phyloP scores from a whole-genome alignment of 108 stramenopile genomes.

The Chaetoceros tenuissimus region DNA sequence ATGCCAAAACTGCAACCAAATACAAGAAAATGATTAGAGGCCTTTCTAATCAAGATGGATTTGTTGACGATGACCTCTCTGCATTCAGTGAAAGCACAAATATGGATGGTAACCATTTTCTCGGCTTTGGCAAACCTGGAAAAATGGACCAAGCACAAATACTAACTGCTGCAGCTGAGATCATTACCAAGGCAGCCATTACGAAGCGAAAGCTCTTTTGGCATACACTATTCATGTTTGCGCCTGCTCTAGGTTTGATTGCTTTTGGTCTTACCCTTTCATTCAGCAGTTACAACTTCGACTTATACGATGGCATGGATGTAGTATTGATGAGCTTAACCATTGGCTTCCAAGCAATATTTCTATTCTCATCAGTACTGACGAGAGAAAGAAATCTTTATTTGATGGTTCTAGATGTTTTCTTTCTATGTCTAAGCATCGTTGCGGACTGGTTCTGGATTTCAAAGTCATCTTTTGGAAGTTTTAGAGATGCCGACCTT shows the following conservation, averaged over 20 bases:
- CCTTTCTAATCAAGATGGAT: no score
- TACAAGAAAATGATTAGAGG: no score
- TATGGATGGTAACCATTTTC: no score
- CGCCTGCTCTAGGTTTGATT: conserved; percentile 20
- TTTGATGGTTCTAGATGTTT: conserved; percentile 20
- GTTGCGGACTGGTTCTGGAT: conserved; percentile 25
- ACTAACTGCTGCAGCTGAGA: no score
- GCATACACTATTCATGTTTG: conserved; percentile 14
- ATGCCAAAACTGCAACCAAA: no score
- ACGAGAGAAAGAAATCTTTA: conserved; percentile 17
- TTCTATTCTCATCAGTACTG: conserved; percentile 10
- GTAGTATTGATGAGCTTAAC: conserved; percentile 19
- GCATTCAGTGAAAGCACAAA: no score
- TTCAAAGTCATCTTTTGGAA: no score
- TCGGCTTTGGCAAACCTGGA: no score
- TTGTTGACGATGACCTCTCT: no score
- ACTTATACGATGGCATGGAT: conserved; percentile 11
- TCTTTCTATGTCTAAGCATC: conserved; percentile 5
- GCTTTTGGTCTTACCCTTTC: conserved; percentile 22
- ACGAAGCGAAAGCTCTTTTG: no score
- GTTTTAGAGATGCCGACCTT: conserved; percentile 6
- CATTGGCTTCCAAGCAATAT: conserved; percentile 23
- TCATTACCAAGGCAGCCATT: no score
- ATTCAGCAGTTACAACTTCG: conserved; percentile 23
- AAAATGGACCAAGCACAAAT: no score